Evolutionary conservation across 164 flowering plant species (phyloP).

Genomic region (grape (Vitis vinifera)): DNA sequence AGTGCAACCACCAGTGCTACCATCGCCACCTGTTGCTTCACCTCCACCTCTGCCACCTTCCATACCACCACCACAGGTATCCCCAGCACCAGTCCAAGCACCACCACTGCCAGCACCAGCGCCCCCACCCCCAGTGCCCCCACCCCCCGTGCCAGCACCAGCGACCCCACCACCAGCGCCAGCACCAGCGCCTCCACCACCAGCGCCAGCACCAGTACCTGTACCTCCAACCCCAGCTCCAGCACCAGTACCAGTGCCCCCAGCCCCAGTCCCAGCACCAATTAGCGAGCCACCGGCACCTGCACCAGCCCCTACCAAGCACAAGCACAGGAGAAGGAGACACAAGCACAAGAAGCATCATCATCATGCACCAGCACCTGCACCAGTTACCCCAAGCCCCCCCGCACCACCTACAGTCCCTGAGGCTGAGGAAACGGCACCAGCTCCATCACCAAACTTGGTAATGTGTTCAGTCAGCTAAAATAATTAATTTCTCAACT

Average conservation of each 20-base stretch:
- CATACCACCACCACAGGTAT: slow-evolving; percentile 28
- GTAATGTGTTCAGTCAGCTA: slow-evolving; percentile 20
- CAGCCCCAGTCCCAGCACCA: slow-evolving; percentile 26
- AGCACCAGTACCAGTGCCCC: slow-evolving; percentile 15
- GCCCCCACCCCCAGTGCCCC: slow-evolving; percentile 16
- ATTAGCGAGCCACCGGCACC: too few relatives aligned
- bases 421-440: slow-evolving; percentile 1
- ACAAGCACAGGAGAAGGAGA: slow-evolving; percentile 19
- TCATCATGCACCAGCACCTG: slow-evolving; percentile 18
- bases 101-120: slow-evolving; percentile 31
- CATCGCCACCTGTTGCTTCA: slow-evolving; percentile 14
- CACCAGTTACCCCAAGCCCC: slow-evolving; percentile 1
- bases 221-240: slow-evolving; percentile 33
- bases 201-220: slow-evolving; percentile 18
- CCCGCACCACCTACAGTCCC: slow-evolving; percentile 6
- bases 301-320: slow-evolving; percentile 12
- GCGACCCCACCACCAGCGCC: slow-evolving; percentile 21
- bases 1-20: slow-evolving; percentile 13
- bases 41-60: slow-evolving; percentile 35
- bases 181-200: slow-evolving; percentile 12
- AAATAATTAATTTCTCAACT: not conserved
- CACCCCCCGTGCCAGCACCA: slow-evolving; percentile 29
- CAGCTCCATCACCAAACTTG: slow-evolving; percentile 17
- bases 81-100: slow-evolving; percentile 26
- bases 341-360: slow-evolving; percentile 8